A percentile compares a stretch with the other conserved stretches of the same genome.
phyloP scores from a whole-genome alignment of 148 eudicot species.

The Camellia japonica region DNA sequence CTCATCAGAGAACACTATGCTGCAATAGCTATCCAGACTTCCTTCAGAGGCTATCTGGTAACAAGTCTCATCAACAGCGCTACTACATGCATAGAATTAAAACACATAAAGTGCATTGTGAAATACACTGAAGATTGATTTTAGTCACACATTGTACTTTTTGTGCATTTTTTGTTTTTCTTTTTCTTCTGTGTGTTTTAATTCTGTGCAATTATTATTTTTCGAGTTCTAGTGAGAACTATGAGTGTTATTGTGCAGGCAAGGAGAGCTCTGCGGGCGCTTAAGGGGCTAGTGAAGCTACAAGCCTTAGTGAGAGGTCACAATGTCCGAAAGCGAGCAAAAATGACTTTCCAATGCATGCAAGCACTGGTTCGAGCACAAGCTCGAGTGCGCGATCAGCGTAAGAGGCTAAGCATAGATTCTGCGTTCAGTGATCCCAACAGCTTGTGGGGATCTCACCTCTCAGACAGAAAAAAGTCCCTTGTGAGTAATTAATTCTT shows the following conservation, averaged over 20 bases:
- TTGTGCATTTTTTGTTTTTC: no score
- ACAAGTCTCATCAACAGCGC: not conserved
- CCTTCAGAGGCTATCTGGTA: slow-evolving; percentile 88
- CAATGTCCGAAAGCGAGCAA: slow-evolving; percentile 71
- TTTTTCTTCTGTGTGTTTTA: no score
- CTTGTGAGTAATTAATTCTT: slow-evolving; percentile 21
- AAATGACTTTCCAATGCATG: slow-evolving; percentile 66
- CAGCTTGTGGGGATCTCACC: slow-evolving; percentile 19
- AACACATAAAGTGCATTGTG: no score
- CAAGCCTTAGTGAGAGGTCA: slow-evolving; percentile 88
- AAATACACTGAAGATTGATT: no score
- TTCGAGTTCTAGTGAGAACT: not conserved
- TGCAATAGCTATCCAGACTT: slow-evolving; percentile 57
- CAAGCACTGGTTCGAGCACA: slow-evolving; percentile 77
- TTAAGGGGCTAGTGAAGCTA: slow-evolving; percentile 79
- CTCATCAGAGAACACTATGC: slow-evolving; percentile 40
- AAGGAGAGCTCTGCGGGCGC: slow-evolving; percentile 74
- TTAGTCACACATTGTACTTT: no score
- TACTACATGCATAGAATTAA: no score
- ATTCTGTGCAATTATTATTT: no score
- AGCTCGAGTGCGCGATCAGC: slow-evolving; percentile 55
- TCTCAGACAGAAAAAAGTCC: slow-evolving; percentile 16
- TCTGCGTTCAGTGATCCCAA: slow-evolving; percentile 23
- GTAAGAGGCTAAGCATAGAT: slow-evolving; percentile 48
- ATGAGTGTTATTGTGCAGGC: slow-evolving; percentile 38